Percentiles rank a stretch among this genome's conserved stretches.
Evolutionary conservation across 2,329 filamentous ascomycete species (phyloP).

Genomic region (Cercospora zeae-maydis): DNA sequence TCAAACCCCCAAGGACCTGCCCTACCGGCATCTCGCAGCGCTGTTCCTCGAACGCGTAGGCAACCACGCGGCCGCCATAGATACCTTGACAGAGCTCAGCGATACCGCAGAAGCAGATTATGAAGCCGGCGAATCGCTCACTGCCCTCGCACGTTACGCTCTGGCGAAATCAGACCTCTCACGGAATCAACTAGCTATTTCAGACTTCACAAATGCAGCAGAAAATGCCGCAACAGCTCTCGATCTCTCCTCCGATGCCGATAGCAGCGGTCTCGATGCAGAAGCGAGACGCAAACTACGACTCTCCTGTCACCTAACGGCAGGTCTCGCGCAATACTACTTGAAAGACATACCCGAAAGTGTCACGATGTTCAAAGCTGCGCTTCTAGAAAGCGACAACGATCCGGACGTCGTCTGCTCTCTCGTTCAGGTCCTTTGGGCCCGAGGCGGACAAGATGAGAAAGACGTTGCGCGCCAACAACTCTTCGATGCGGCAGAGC

Average conservation of each 20-base stretch:
- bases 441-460: slow-evolving; percentile 71
- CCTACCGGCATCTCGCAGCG: slow-evolving; percentile 72
- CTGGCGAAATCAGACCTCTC: slow-evolving; percentile 83
- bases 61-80: slow-evolving; percentile 62
- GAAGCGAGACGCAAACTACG: slow-evolving; percentile 67
- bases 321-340: slow-evolving; percentile 79
- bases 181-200: slow-evolving; percentile 70
- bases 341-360: slow-evolving; percentile 62
- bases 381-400: slow-evolving; percentile 69
- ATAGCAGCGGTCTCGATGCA: slow-evolving; percentile 57
- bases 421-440: slow-evolving; percentile 89
- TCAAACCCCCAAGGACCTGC: slow-evolving; percentile 66
- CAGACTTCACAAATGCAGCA: slow-evolving; percentile 63
- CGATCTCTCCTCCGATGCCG: slow-evolving; percentile 70
- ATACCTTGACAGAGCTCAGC: slow-evolving; percentile 64
- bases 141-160: slow-evolving; percentile 71
- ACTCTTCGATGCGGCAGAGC: slow-evolving; percentile 76
- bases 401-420: slow-evolving; percentile 83
- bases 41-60: slow-evolving; percentile 78
- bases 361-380: slow-evolving; percentile 74
- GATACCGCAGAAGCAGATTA: slow-evolving; percentile 72
- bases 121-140: slow-evolving; percentile 73
- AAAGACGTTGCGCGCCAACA: slow-evolving; percentile 72
- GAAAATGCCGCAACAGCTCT: slow-evolving; percentile 79
- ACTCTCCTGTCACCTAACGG: slow-evolving; percentile 79